Evolutionary conservation across 1,284 basidiomycete genomes (phyloP), one percentile per base, ranked within the genome.

Genomic region (Melampsora abietis-canadensis): DNA sequence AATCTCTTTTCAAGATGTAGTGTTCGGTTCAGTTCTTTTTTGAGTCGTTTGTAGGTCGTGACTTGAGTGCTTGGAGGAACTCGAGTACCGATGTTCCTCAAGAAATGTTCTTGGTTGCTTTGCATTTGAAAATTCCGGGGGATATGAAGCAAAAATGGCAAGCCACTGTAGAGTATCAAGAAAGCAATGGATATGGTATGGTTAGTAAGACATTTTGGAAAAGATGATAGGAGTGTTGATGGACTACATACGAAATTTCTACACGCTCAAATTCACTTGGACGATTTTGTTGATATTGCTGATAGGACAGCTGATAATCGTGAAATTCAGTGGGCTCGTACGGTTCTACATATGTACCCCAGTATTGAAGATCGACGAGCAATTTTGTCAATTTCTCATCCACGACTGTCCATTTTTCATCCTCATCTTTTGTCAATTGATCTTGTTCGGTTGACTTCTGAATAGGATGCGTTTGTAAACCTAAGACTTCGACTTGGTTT

Each of bases 71-170:
- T 66, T 19, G 61, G 44, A 31, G 30, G 48, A n/a, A 46, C 31
- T n/a, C 24, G 54, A 8, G 64, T 66, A 21, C 27, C 64, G 3
- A 60, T 19, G 37, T 66, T 60, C 12, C 4, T 34, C 15, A 62
- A 40, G 66, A 60, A 54, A 21, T 34, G 59, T 24, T 40, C 65
- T 37, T 59, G 12, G 27, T 44, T 47, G 34, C 19, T 27, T 21
- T 62, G 27, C 2, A 62, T 62, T 34, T 62, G 60, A 34, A 37
- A 62, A 19, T 27, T 37, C 5, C 59, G 54, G 14, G 73, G 73
- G 15, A 75, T 21, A 60, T 68, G 65, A 24, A 75, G 66, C n/a
- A 75, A 48, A 63, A 67, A 75, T 1, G 73, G 73, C 30, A 75
- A 40, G 21, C 73, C 73, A 31, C 73, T 75, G 47, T n/a, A 24